phyloP scores from a whole-genome alignment of 78 protist genomes.

The Dictyostelium capitatum region DNA sequence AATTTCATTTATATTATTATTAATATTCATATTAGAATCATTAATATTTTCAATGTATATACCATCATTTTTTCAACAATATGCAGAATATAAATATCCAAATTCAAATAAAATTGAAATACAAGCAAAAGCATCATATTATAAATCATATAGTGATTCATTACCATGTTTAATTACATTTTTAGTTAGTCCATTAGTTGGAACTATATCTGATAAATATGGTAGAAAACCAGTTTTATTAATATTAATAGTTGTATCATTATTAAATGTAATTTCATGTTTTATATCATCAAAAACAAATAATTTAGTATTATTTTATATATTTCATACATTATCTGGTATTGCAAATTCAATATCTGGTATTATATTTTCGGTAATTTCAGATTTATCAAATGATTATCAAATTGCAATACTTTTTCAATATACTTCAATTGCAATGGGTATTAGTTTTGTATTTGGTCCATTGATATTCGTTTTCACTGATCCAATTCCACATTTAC shows the following conservation, averaged over 20 bases:
- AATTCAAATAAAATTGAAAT: neutral
- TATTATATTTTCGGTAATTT: neutral
- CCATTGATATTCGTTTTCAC: constrained; percentile 7
- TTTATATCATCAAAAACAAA: neutral
- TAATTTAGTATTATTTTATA: constrained; percentile 2
- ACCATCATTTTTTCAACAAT: neutral
- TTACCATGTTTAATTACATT: constrained; percentile 10
- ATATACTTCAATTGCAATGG: neutral
- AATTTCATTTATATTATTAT: too few relatives aligned
- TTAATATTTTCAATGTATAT: neutral
- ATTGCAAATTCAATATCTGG: neutral
- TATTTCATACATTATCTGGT: constrained; percentile 39
- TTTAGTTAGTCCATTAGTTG: neutral
- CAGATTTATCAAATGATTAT: constrained; percentile 28
- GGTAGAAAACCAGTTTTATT: constrained; percentile 29
- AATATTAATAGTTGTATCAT: neutral
- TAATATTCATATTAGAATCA: too few relatives aligned
- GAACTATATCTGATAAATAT: constrained; percentile 21
- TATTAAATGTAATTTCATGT: neutral
- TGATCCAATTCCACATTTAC: neutral
- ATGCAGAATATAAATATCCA: neutral
- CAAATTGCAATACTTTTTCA: neutral
- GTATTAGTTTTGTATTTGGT: neutral
- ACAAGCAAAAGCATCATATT: constrained; percentile 13
- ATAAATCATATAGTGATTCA: neutral